Evolutionary conservation across 2,329 filamentous ascomycete species (phyloP), one percentile per base, ranked within the genome.

Genomic region (Calonectria multiphialidica): DNA sequence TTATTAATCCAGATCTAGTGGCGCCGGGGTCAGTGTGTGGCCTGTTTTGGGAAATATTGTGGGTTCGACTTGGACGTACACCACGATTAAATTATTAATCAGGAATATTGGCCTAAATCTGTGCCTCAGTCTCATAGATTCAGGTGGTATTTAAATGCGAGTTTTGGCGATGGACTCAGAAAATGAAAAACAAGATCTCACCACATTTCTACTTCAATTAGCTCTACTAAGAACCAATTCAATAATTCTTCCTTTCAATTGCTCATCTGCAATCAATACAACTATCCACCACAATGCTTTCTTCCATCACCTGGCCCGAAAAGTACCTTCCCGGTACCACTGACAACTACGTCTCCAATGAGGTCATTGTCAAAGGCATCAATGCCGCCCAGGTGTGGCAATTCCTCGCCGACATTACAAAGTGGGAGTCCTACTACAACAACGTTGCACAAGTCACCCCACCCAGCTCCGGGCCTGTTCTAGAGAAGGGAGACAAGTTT

Each of bases 301-400:
- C 68, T 16, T 45, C 40, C 55, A 79, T 81, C 53, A 70, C 68
- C 35, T 81, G 79, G 80, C 80, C 79, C 2, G 47, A 75, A 42
- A 71, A 76, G 21, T 81, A 75, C 68, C 76, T 78, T 0, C 80
- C 80, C 1, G 79, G 80, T 23, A 79, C 74, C 1, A 81, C 80
- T 7, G 79, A 81, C 69, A 81, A 81, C 62, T 81, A 75, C 40
- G 78, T 80, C 21, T 80, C 78, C 23, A 81, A 81, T 57, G 80
- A 81, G 33, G 72, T 79, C 16, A 78, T 79, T 63, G 79, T 72
- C 44, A 77, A 75, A 42, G 79, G 77, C 23, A 70, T 81, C 65
- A 79, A 76, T 1, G 76, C 79, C 4, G 49, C 69, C 7, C 71
- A 80, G 64, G 75, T 80, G 57, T 81, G 80, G 80, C 62, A 64